These are phyloP conservation scores for Penicillium mononematosum DNA, from an alignment of 495 filamentous ascomycete genomes.

Conservation along the genomic window DNA sequence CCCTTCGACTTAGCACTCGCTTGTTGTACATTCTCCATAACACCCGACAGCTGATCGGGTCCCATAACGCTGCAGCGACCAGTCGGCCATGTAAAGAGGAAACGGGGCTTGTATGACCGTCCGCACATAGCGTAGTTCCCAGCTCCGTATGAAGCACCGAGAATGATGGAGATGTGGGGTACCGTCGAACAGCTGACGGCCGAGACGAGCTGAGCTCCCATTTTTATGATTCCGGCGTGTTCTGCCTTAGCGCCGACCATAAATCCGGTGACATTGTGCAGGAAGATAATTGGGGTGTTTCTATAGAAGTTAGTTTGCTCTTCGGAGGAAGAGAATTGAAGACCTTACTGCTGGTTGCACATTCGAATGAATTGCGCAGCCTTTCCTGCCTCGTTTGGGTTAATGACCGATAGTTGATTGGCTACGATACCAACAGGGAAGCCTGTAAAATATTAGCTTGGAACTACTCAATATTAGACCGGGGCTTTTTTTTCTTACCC, in stretches of 20 bases:
- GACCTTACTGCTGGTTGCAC: conserved; percentile 29
- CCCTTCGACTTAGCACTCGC: conserved; percentile 26
- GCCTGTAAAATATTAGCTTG: conserved; percentile 11
- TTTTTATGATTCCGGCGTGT: conserved; percentile 34
- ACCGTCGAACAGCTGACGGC: conserved; percentile 34
- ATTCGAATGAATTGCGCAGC: conserved; percentile 31
- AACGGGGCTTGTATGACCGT: conserved; percentile 28
- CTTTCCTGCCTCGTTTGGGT: conserved; percentile 32
- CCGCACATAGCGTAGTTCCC: conserved; percentile 41
- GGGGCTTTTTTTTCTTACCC: conserved; percentile 10
- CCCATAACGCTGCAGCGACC: conserved; percentile 39
- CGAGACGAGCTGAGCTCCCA: conserved; percentile 33
- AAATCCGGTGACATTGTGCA: conserved; percentile 39
- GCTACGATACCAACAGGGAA: conserved; percentile 33
- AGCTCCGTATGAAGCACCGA: conserved; percentile 37
- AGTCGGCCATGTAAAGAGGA: conserved; percentile 36
- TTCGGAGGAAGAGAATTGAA: no score
- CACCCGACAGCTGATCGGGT: conserved; percentile 30
- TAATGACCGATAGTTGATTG: conserved; percentile 33
- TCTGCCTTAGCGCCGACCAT: conserved; percentile 38
- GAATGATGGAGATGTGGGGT: conserved; percentile 34
- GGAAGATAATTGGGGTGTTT: conserved; percentile 29
- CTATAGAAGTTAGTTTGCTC: no score
- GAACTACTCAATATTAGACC: no score
- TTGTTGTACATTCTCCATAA: conserved; percentile 32